Base-by-base conservation (phyloP, 306 rosid species). In the Citrullus mucosospermus region DNA sequence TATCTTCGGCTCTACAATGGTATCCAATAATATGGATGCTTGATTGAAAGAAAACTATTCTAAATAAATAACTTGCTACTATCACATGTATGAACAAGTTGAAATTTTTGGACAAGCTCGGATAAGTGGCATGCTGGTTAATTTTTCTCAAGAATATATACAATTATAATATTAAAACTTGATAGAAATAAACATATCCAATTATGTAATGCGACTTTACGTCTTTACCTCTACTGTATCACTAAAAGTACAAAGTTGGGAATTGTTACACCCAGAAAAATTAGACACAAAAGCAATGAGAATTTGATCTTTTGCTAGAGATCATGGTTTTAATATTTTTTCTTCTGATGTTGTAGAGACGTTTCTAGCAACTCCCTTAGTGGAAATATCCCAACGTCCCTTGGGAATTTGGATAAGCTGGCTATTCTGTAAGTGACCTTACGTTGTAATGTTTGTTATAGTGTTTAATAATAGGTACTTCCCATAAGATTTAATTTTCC, bases 351-450 rank as follows among this genome's bases (percentile, higher is more conserved):
- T 76, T 85, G 76, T 89, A 95, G 99, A 85, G 99, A 95, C 78
- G 83, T 95, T 84, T 96, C 97, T 81, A 91, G 97, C 82, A 96
- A 96, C 87, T 90, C 93, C 43, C 89, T 96, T 20, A 79, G 90
- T 79, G 99, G 99, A 83, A 88, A 46, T 81, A 86, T 92, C 81
- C 98, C 99, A 65, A 54, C 60, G 48, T 90, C 96, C 58, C 91
- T 92, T 67, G 99, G 96, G 81, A 91, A 84, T 82, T 85, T 96
- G 91, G 86, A 79, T 79, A 88, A 88, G 78, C 96, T 96, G 9
- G 65, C 73, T 65, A 75, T 80, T 78, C 79, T 96, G 98, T 92
- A 87, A 83, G 99, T 88, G 51, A 63, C 80, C 73, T 82, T 73
- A 32, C 76, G 77, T 78, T 76, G 50, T 63, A 9, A 79, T 78